phyloP scores from a whole-genome alignment of 2,329 filamentous ascomycete genomes.

The Curvularia spicifera region DNA sequence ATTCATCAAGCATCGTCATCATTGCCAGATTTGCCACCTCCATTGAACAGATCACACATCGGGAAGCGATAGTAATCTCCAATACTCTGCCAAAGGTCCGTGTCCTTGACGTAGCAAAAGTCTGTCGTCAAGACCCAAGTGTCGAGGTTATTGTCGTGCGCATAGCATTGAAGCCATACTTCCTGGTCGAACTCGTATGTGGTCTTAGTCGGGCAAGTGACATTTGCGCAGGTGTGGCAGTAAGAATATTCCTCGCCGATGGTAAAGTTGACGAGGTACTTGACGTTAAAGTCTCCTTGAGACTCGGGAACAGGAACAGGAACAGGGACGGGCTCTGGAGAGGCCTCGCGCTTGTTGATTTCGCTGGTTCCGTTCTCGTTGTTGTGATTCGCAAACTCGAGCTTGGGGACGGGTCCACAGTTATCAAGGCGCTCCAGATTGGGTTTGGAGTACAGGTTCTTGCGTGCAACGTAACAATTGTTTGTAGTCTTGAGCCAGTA shows the following conservation, averaged over 20 bases:
- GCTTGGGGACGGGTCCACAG: conserved; percentile 38
- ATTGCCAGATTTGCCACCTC: not conserved
- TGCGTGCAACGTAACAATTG: conserved; percentile 42
- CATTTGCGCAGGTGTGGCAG: conserved; percentile 30
- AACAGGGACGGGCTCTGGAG: not conserved
- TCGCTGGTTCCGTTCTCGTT: conserved; percentile 35
- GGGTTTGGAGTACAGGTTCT: conserved; percentile 33
- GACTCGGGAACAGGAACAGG: not conserved
- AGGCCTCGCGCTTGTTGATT: conserved; percentile 20
- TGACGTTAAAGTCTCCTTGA: conserved; percentile 3
- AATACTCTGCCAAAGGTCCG: conserved; percentile 37
- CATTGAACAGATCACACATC: conserved; percentile 26
- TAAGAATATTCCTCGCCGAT: conserved; percentile 38
- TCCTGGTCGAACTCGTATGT: conserved; percentile 34
- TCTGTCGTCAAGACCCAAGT: conserved; percentile 41
- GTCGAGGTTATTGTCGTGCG: conserved; percentile 16
- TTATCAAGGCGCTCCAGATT: conserved; percentile 34
- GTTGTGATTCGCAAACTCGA: conserved; percentile 30
- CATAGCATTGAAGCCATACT: conserved; percentile 36
- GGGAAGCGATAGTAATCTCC: conserved; percentile 36
- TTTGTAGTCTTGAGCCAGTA: conserved; percentile 42
- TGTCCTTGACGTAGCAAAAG: conserved; percentile 38
- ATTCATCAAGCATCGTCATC: not conserved
- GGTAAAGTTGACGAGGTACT: conserved; percentile 40
- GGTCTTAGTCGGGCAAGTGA: conserved; percentile 20